These are phyloP conservation scores for Xylaria scruposa DNA, from an alignment of 495 filamentous ascomycete genomes.

Conservation along the genomic window DNA sequence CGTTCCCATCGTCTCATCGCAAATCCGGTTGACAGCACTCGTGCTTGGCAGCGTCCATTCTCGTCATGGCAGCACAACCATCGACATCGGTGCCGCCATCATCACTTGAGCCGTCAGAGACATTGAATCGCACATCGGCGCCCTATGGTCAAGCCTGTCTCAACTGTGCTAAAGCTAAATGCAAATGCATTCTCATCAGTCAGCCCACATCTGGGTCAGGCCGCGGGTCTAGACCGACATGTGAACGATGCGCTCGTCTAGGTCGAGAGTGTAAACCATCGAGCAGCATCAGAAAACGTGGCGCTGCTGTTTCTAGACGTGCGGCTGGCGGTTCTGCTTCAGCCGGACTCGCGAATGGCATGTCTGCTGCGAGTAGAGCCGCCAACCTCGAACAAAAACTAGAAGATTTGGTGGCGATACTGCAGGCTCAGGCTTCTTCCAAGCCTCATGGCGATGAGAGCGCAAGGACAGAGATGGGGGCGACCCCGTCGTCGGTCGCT, in stretches of 20 bases:
- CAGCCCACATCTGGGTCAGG: background rate
- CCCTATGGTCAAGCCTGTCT: conserved; percentile 58
- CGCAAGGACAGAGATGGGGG: background rate
- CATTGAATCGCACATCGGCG: conserved; percentile 31
- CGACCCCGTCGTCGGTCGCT: background rate
- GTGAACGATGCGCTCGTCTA: conserved; percentile 61
- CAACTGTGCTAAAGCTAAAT: conserved; percentile 63
- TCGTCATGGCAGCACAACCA: conserved; percentile 4
- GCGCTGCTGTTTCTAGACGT: conserved; percentile 9
- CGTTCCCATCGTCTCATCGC: conserved; percentile 14
- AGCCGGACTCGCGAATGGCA: background rate
- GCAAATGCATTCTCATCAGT: conserved; percentile 54
- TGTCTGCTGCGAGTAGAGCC: conserved; percentile 40
- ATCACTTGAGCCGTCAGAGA: background rate
- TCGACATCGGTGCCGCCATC: conserved; percentile 10
- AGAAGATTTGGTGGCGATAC: conserved; percentile 52
- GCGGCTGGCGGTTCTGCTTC: background rate
- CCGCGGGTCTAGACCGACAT: conserved; percentile 45
- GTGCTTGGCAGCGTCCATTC: background rate
- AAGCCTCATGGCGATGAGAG: background rate
- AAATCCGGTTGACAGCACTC: background rate
- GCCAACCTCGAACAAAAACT: conserved; percentile 56
- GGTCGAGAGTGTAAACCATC: conserved; percentile 50
- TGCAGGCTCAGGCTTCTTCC: conserved; percentile 41
- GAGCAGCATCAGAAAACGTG: conserved; percentile 47